Evolutionary conservation across 306 rosid genomes (phyloP).

Genomic region (Pyrus betulifolia): DNA sequence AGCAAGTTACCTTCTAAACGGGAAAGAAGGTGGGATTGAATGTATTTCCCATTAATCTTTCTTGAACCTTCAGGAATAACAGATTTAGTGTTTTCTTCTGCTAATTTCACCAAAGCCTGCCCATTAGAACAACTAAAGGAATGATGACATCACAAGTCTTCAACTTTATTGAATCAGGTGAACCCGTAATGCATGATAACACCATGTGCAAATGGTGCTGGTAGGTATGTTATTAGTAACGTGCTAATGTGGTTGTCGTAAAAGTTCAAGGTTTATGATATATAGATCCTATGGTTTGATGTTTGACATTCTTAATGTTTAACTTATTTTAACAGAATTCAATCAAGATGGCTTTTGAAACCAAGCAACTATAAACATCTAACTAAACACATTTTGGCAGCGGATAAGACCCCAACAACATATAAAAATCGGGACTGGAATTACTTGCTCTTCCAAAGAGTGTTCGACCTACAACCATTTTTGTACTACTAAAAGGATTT

Average conservation of each 20-base stretch:
- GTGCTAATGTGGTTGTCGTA: background rate
- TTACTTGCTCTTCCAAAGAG: background rate
- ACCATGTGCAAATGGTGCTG: background rate
- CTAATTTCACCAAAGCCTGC: slow-evolving; percentile 67
- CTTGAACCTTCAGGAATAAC: slow-evolving; percentile 68
- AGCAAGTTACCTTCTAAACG: slow-evolving; percentile 58
- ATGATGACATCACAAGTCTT: background rate
- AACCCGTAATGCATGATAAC: background rate
- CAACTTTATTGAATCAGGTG: background rate
- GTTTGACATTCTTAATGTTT: background rate
- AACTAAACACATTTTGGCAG: background rate
- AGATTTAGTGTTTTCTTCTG: slow-evolving; percentile 72
- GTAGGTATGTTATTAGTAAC: background rate
- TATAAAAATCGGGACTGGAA: background rate
- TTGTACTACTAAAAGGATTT: background rate
- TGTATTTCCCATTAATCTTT: slow-evolving; percentile 88
- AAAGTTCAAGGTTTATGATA: background rate
- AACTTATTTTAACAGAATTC: background rate
- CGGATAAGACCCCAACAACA: background rate
- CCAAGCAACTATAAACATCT: background rate
- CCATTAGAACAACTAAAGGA: slow-evolving; percentile 12
- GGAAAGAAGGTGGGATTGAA: slow-evolving; percentile 79
- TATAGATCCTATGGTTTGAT: background rate
- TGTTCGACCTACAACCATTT: background rate
- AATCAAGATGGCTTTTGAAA: background rate